Percentiles rank a stretch among this genome's conserved stretches.
phyloP scores from a whole-genome alignment of 2,329 filamentous ascomycete genomes.

The Fusarium kyushuense region DNA sequence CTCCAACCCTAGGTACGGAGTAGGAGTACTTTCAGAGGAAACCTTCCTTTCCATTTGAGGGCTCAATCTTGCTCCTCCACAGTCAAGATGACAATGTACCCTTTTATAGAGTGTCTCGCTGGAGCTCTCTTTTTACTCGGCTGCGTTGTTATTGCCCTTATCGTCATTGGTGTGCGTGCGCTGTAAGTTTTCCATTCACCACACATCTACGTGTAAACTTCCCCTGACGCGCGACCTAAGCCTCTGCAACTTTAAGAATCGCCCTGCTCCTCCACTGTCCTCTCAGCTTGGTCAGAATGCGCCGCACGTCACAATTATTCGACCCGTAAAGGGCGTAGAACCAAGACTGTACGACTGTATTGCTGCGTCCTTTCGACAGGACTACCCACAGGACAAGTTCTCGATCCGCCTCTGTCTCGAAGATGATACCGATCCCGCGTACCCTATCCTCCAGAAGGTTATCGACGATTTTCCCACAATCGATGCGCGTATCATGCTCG shows the following conservation, averaged over 20 bases:
- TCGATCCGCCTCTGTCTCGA: conserved; percentile 87
- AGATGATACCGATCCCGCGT: conserved; percentile 79
- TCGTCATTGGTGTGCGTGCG: conserved; percentile 69
- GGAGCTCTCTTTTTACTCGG: conserved; percentile 66
- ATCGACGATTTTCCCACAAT: conserved; percentile 77
- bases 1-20: neutral
- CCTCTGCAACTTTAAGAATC: conserved; percentile 65
- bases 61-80: neutral
- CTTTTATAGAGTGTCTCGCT: conserved; percentile 56
- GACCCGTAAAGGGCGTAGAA: conserved; percentile 93
- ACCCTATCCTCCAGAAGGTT: conserved; percentile 77
- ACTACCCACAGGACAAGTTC: conserved; percentile 81
- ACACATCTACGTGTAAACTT: neutral
- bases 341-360: conserved; percentile 93
- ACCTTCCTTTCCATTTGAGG: conserved; percentile 1
- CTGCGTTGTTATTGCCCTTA: conserved; percentile 60
- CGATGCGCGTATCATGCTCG: conserved; percentile 80
- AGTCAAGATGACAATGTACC: conserved; percentile 42
- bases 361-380: conserved; percentile 83
- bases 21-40: neutral
- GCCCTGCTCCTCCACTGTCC: conserved; percentile 63
- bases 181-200: conserved; percentile 58
- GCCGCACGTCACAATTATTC: conserved; percentile 89
- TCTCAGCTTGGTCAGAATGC: conserved; percentile 64
- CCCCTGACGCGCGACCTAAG: conserved; percentile 48